These are phyloP conservation scores for Hygrocybe punicea DNA, from an alignment of 768 basidiomycete species.

Conservation along the genomic window DNA sequence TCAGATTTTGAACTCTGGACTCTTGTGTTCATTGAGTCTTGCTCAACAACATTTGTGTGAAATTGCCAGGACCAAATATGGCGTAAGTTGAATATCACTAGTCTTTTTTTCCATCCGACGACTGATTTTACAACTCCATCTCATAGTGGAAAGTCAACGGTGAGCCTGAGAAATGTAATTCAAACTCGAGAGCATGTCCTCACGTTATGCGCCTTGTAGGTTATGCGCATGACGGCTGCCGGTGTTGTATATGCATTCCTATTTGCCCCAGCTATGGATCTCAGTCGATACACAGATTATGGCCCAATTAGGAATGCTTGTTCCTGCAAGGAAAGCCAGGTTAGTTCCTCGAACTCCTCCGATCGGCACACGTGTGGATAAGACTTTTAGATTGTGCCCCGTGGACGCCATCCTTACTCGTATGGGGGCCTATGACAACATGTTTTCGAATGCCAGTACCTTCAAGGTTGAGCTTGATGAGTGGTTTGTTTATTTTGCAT, in stretches of 20 bases:
- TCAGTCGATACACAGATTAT: conserved; percentile 53
- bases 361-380: conserved; percentile 1
- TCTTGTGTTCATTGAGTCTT: background rate
- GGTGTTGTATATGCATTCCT: conserved; percentile 62
- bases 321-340: conserved; percentile 82
- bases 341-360: conserved; percentile 29
- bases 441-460: conserved; percentile 91
- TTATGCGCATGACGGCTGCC: conserved; percentile 94
- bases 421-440: conserved; percentile 98
- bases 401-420: conserved; percentile 91
- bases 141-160: conserved; percentile 72
- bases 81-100: conserved; percentile 49
- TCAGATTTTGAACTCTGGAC: conserved; percentile 25
- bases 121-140: conserved; percentile 7
- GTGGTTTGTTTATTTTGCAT: conserved; percentile 50
- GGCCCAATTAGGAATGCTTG: conserved; percentile 94
- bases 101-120: background rate
- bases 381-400: conserved; percentile 63
- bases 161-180: conserved; percentile 28
- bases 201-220: conserved; percentile 34
- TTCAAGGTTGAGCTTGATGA: conserved; percentile 99
- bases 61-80: conserved; percentile 71
- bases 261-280: background rate
- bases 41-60: background rate
- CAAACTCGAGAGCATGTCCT: background rate